These are phyloP conservation scores for Isabelozyma gotoi DNA, from an alignment of 805 yeast genomes.

Conservation along the genomic window DNA sequence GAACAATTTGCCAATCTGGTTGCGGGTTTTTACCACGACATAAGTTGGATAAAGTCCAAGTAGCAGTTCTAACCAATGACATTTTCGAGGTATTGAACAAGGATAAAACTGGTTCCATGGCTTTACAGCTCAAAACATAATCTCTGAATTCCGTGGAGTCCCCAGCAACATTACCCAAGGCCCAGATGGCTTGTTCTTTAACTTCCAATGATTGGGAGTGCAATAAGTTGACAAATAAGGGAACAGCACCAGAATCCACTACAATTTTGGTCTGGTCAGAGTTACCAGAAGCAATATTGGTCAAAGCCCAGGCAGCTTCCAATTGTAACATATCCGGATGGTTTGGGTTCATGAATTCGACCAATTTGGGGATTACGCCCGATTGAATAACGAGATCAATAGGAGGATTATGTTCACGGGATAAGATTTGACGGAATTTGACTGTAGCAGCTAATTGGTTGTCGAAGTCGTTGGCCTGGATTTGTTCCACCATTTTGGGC, in stretches of 20 bases:
- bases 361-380: slow-evolving; percentile 91
- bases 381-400: slow-evolving; percentile 88
- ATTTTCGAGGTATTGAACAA: slow-evolving; percentile 80
- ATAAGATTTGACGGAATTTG: slow-evolving; percentile 87
- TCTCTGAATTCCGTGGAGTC: slow-evolving; percentile 91
- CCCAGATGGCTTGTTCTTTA: slow-evolving; percentile 99
- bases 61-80: slow-evolving; percentile 92
- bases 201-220: slow-evolving; percentile 84
- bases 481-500: slow-evolving; percentile 81
- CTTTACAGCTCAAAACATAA: slow-evolving; percentile 78
- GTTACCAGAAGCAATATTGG: slow-evolving; percentile 94
- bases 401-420: slow-evolving; percentile 95
- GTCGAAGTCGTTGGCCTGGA: slow-evolving; percentile 73
- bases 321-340: slow-evolving; percentile 88
- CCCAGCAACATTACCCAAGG: slow-evolving; percentile 98
- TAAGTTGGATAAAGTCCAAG: slow-evolving; percentile 95
- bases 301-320: slow-evolving; percentile 99
- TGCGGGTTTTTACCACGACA: slow-evolving; percentile 97
- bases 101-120: slow-evolving; percentile 83
- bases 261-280: slow-evolving; percentile 88
- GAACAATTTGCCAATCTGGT: slow-evolving; percentile 90
- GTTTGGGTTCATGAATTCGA: slow-evolving; percentile 69
- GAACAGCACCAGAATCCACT: slow-evolving; percentile 92
- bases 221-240: slow-evolving; percentile 79
- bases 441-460: slow-evolving; percentile 85